Percentiles rank a stretch among this genome's conserved stretches.
Evolutionary conservation across 192 early-diverging fungal species (phyloP).

Genomic region (Mortierella hygrophila): DNA sequence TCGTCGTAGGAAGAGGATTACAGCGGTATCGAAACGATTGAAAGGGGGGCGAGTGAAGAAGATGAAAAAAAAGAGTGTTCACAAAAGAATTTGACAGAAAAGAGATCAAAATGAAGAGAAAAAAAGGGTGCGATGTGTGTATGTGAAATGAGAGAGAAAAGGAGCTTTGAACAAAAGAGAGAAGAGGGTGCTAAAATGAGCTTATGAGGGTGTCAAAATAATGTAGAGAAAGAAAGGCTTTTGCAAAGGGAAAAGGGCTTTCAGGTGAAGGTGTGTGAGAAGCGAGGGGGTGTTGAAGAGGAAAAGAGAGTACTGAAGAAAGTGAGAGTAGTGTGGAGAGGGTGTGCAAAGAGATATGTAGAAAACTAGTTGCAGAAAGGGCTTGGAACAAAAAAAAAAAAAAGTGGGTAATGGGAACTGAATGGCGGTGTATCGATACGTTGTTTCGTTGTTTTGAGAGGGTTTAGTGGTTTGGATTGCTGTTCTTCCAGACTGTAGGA

Average conservation of each 20-base stretch:
- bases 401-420: slow-evolving; percentile 2
- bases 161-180: neutral
- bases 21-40: neutral
- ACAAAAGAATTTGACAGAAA: neutral
- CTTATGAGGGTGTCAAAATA: neutral
- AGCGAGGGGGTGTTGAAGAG: neutral
- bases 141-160: neutral
- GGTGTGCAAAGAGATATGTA: slow-evolving; percentile 13
- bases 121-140: neutral
- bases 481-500: slow-evolving; percentile 57
- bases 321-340: slow-evolving; percentile 10
- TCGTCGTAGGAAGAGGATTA: slow-evolving; percentile 26
- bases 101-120: neutral
- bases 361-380: slow-evolving; percentile 26
- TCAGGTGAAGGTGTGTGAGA: neutral
- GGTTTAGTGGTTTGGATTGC: slow-evolving; percentile 44
- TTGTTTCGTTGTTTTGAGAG: slow-evolving; percentile 28
- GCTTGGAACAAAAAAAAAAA: slow-evolving; percentile 19
- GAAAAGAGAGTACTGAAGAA: slow-evolving; percentile 1
- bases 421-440: slow-evolving; percentile 30
- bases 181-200: neutral
- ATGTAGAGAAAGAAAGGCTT: neutral
- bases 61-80: neutral
- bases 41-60: neutral
- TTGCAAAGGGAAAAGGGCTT: neutral